phyloP scores from a whole-genome alignment of 768 basidiomycete species.

The Leccinum sublutescens region DNA sequence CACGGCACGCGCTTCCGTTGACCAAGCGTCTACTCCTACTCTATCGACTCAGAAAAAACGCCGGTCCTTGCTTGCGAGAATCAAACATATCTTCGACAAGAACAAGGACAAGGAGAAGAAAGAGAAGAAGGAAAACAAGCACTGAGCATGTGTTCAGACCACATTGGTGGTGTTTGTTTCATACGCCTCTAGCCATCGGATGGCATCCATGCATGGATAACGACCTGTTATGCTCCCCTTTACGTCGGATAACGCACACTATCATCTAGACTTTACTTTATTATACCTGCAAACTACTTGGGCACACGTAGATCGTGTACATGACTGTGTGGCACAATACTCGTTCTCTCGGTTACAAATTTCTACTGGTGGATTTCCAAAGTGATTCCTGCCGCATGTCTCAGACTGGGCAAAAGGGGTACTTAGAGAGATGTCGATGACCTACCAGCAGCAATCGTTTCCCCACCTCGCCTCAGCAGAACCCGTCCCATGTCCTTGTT shows the following conservation, averaged over 20 bases:
- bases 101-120: conserved; percentile 44
- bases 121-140: conserved; percentile 25
- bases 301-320: conserved; percentile 21
- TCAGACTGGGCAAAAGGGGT: not conserved
- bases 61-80: conserved; percentile 51
- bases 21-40: conserved; percentile 12
- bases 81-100: conserved; percentile 53
- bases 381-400: conserved; percentile 40
- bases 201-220: conserved; percentile 8
- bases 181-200: not conserved
- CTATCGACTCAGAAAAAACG: conserved; percentile 48
- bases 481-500: conserved; percentile 98
- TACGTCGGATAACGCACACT: conserved; percentile 14
- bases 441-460: conserved; percentile 90
- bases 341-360: conserved; percentile 1
- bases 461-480: conserved; percentile 81
- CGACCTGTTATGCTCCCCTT: conserved; percentile 19
- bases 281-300: conserved; percentile 10
- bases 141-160: not conserved
- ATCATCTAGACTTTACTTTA: conserved; percentile 21
- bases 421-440: not conserved
- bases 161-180: not conserved
- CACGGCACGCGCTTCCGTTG: conserved; percentile 1
- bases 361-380: conserved; percentile 38
- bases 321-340: conserved; percentile 4